A percentile compares a stretch with the other conserved stretches of the same genome.
Conservation (phyloP, 306 rosid species). For the Chamaecrista fasciculata region DNA sequence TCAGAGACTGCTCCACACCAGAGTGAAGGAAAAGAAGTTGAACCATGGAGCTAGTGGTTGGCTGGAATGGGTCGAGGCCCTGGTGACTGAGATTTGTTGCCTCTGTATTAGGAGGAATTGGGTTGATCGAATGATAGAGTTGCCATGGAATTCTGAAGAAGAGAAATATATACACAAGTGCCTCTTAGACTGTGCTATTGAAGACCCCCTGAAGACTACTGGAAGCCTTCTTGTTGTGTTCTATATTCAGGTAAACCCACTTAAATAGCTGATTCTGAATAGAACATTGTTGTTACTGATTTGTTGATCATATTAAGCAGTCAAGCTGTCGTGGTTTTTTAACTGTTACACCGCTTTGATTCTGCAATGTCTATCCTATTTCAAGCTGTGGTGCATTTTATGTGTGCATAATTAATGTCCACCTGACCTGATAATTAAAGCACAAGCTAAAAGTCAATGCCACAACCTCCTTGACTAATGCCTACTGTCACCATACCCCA, state of each 20-base stretch:
- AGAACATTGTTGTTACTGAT: conserved; percentile 18
- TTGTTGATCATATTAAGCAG: conserved; percentile 12
- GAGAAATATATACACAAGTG: conserved; percentile 84
- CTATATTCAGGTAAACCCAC: conserved; percentile 76
- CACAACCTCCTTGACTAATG: not conserved
- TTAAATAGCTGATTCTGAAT: conserved; percentile 15
- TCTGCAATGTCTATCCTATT: not conserved
- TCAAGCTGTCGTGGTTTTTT: conserved; percentile 1
- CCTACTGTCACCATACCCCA: not conserved
- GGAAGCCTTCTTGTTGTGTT: conserved; percentile 92
- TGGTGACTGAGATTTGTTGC: conserved; percentile 87
- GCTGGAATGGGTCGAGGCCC: conserved; percentile 80
- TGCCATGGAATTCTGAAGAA: conserved; percentile 95
- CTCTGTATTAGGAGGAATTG: conserved; percentile 91
- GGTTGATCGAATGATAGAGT: conserved; percentile 85
- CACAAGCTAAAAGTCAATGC: not conserved
- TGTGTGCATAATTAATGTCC: too few relatives aligned
- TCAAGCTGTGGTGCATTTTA: not conserved
- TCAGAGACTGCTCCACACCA: conserved; percentile 76
- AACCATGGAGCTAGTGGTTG: conserved; percentile 48
- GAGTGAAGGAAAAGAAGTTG: conserved; percentile 59
- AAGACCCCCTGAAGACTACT: conserved; percentile 58
- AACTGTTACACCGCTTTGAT: conserved; percentile 13
- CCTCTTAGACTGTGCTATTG: conserved; percentile 72
- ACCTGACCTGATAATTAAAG: not conserved